A percentile compares a stretch with the other conserved stretches of the same genome.
phyloP scores from a whole-genome alignment of 2,329 filamentous ascomycete genomes.

The Monilinia laxa region DNA sequence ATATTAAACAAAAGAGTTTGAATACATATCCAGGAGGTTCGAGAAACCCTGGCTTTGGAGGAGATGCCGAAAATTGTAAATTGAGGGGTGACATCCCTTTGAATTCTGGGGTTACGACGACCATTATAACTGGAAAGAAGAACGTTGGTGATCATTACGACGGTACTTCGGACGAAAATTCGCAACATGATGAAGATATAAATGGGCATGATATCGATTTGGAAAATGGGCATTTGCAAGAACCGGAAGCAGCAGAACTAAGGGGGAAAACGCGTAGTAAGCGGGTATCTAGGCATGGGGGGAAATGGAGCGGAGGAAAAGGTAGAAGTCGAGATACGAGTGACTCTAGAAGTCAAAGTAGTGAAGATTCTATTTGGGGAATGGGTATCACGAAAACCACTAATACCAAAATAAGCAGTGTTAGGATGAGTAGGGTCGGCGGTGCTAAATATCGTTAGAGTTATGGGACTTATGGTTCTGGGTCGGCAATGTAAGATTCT shows the following conservation, averaged over 20 bases:
- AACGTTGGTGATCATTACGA: neutral
- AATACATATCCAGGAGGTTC: neutral
- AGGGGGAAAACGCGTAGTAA: neutral
- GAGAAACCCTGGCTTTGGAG: neutral
- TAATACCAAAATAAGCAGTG: constrained; percentile 10
- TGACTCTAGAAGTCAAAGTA: constrained; percentile 6
- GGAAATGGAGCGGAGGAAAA: neutral
- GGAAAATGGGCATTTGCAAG: neutral
- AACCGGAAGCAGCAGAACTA: neutral
- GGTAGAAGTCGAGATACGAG: neutral
- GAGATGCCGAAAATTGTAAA: neutral
- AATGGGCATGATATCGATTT: constrained; percentile 4
- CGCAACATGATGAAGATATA: neutral
- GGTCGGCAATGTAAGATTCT: constrained; percentile 1
- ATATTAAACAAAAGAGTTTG: constrained; percentile 9
- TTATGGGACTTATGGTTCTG: neutral
- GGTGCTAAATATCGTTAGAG: neutral
- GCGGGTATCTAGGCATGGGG: neutral
- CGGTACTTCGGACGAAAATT: neutral
- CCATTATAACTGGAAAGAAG: neutral
- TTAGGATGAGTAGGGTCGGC: constrained; percentile 5
- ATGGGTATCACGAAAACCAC: constrained; percentile 19
- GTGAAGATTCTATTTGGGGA: neutral
- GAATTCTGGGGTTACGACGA: neutral
- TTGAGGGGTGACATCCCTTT: constrained; percentile 6